A percentile compares a stretch with the other conserved stretches of the same genome.
Evolutionary conservation across 108 stramenopile genomes (phyloP).

Genomic region (Parietichytrium sp.): DNA sequence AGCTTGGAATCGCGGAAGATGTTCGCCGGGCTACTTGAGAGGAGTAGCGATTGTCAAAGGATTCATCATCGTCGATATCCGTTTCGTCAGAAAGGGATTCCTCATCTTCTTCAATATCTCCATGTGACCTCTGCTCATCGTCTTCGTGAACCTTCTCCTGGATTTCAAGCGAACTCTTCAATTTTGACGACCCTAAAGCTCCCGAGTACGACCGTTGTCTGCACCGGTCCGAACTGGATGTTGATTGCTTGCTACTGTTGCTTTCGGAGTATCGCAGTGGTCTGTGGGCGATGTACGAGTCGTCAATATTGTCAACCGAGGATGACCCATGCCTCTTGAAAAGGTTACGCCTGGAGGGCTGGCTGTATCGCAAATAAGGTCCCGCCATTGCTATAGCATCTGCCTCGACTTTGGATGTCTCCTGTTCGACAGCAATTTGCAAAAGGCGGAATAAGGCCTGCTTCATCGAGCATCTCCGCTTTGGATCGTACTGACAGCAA

Average conservation of each 20-base stretch:
- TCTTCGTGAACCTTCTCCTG: background rate
- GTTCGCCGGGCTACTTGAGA: no score
- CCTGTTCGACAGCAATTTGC: slow-evolving; percentile 28
- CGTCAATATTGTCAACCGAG: background rate
- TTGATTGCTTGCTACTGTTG: no score
- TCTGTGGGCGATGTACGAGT: background rate
- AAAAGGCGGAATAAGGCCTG: slow-evolving; percentile 32
- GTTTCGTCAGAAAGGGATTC: no score
- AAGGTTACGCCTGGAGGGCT: background rate
- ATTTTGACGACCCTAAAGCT: no score
- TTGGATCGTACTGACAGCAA: background rate
- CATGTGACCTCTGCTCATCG: background rate
- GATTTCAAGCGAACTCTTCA: background rate
- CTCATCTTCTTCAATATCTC: background rate
- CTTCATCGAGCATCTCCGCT: background rate
- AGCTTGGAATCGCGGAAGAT: no score
- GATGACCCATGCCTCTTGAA: background rate
- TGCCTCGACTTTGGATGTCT: slow-evolving; percentile 12
- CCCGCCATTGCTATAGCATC: slow-evolving; percentile 14
- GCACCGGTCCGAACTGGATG: no score
- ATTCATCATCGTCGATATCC: no score
- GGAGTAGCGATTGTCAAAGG: no score
- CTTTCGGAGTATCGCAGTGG: no score
- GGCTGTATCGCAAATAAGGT: slow-evolving; percentile 12
- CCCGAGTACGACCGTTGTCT: no score